Conservation (phyloP, 352 stramenopile species). For the Phytopythium cucurbitacearum region DNA sequence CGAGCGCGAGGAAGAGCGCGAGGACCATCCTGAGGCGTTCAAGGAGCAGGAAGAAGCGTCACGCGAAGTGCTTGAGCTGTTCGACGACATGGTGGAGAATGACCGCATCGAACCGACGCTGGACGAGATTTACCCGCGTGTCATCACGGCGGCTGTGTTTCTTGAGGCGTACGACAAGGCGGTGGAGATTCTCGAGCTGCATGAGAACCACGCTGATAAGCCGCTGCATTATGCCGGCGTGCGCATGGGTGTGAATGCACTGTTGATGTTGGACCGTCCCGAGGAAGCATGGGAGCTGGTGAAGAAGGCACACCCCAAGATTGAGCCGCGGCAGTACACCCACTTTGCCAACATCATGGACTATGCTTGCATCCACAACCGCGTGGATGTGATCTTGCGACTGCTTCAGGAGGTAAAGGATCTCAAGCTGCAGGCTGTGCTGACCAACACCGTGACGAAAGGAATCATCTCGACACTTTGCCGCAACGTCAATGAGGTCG, state of each 20-base stretch:
- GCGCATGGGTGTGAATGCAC: slow-evolving; percentile 50
- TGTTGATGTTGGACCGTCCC: slow-evolving; percentile 45
- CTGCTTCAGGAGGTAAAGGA: slow-evolving; percentile 32
- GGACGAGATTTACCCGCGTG: slow-evolving; percentile 37
- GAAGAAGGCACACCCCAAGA: slow-evolving; percentile 16
- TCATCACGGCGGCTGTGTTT: slow-evolving; percentile 49
- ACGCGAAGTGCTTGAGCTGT: slow-evolving; percentile 37
- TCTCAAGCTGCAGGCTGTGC: slow-evolving; percentile 22
- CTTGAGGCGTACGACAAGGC: slow-evolving; percentile 47
- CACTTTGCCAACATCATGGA: slow-evolving; percentile 39
- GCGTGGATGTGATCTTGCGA: slow-evolving; percentile 21
- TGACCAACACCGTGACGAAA: slow-evolving; percentile 30
- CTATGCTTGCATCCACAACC: slow-evolving; percentile 36
- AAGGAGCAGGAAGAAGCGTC: slow-evolving; percentile 28
- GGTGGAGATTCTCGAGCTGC: slow-evolving; percentile 45
- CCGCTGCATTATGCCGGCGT: slow-evolving; percentile 33
- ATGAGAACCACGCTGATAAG: slow-evolving; percentile 21
- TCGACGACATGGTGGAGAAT: slow-evolving; percentile 60
- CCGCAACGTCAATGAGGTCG: slow-evolving; percentile 20
- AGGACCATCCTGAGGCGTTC: slow-evolving; percentile 38
- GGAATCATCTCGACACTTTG: slow-evolving; percentile 34
- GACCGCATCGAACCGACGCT: slow-evolving; percentile 27
- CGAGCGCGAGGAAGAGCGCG: slow-evolving; percentile 30
- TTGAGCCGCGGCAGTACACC: slow-evolving; percentile 23
- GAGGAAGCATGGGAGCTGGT: slow-evolving; percentile 36